Evolutionary conservation across 2,329 filamentous ascomycete genomes (phyloP).

Genomic region (Fusarium hostae): DNA sequence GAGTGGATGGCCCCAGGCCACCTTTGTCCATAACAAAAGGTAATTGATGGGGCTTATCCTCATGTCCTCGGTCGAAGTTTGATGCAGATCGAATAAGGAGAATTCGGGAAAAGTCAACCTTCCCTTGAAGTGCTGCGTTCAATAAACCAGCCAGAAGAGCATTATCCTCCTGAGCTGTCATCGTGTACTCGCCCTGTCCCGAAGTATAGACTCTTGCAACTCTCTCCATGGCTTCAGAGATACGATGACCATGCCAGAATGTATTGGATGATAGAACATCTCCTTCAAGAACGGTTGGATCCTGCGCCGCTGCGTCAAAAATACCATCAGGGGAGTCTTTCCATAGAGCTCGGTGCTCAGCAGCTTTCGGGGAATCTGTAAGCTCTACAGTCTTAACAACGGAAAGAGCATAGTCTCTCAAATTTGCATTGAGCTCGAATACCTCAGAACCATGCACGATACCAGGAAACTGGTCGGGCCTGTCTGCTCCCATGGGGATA

Average conservation of each 20-base stretch:
- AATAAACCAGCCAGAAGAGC: slow-evolving; percentile 26
- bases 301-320: slow-evolving; percentile 7
- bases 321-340: not conserved
- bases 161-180: slow-evolving; percentile 41
- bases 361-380: slow-evolving; percentile 8
- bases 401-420: slow-evolving; percentile 29
- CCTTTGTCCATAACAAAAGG: slow-evolving; percentile 38
- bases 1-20: slow-evolving; percentile 29
- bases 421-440: slow-evolving; percentile 24
- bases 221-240: slow-evolving; percentile 36
- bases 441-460: slow-evolving; percentile 37
- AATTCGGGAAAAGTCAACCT: slow-evolving; percentile 30
- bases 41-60: slow-evolving; percentile 28
- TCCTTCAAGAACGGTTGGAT: slow-evolving; percentile 27
- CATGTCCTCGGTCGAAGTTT: slow-evolving; percentile 35
- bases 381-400: slow-evolving; percentile 1
- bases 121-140: slow-evolving; percentile 24
- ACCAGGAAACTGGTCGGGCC: slow-evolving; percentile 20
- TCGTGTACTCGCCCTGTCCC: slow-evolving; percentile 25
- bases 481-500: slow-evolving; percentile 29
- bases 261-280: slow-evolving; percentile 37
- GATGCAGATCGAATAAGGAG: slow-evolving; percentile 36
- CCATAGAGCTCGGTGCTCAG: slow-evolving; percentile 18
- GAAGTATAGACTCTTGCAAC: slow-evolving; percentile 30
- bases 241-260: slow-evolving; percentile 34